Conservation (phyloP, 495 filamentous ascomycete species). For the Xylaria longipes region DNA sequence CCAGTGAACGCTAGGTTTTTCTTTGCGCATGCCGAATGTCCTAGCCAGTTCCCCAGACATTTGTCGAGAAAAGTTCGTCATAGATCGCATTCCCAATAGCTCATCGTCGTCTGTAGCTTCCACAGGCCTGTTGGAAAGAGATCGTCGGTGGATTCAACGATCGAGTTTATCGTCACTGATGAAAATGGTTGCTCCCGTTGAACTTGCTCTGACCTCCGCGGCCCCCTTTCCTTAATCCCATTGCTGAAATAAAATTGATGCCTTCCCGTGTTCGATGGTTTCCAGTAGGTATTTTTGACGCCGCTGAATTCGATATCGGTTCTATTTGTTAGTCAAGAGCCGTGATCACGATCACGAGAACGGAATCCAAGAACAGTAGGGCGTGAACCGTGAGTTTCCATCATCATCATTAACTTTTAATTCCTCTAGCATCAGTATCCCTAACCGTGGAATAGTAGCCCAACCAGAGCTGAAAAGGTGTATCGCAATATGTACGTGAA, state of each 20-base stretch:
- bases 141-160: background rate
- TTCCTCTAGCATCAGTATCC: constrained; percentile 28
- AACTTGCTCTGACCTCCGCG: background rate
- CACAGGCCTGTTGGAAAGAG: background rate
- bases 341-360: background rate
- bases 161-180: background rate
- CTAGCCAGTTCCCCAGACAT: background rate
- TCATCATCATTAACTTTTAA: constrained; percentile 31
- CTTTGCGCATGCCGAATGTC: background rate
- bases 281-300: background rate
- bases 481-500: constrained; percentile 25
- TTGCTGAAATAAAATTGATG: background rate
- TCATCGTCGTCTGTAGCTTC: background rate
- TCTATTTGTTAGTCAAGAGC: background rate
- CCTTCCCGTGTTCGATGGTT: background rate
- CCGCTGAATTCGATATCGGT: background rate
- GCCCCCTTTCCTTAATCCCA: background rate
- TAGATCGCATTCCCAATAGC: background rate
- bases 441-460: constrained; percentile 25
- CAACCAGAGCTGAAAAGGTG: constrained; percentile 16
- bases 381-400: background rate
- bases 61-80: background rate
- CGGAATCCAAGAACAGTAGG: background rate
- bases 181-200: background rate
- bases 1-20: background rate